These are phyloP conservation scores for Phytophthora kernoviae DNA, from an alignment of 352 stramenopile species.

Conservation along the genomic window DNA sequence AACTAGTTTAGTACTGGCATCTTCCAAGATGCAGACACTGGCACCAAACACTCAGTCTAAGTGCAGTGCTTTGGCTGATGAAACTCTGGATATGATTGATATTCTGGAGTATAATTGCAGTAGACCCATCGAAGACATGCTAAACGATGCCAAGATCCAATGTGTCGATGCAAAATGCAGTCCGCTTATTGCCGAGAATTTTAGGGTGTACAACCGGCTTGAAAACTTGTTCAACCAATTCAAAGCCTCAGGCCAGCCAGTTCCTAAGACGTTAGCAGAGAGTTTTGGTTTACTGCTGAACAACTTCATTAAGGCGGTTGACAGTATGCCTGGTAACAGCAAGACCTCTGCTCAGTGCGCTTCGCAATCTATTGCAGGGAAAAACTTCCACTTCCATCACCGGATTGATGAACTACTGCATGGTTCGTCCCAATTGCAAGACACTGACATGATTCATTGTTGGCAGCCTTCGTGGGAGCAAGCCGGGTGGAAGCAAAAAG, in stretches of 20 bases:
- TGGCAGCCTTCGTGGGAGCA: constrained; percentile 37
- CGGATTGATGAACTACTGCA: constrained; percentile 25
- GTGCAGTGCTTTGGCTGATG: not conserved
- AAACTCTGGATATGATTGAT: not conserved
- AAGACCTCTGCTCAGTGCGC: constrained; percentile 20
- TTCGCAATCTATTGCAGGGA: constrained; percentile 22
- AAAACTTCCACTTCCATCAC: constrained; percentile 30
- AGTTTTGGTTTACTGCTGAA: constrained; percentile 25
- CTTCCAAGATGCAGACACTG: constrained; percentile 29
- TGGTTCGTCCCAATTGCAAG: constrained; percentile 16
- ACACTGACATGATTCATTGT: constrained; percentile 13
- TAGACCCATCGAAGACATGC: constrained; percentile 9
- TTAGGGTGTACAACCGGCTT: constrained; percentile 22
- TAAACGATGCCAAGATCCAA: constrained; percentile 6
- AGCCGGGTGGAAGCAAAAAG: constrained; percentile 16
- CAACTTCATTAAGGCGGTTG: constrained; percentile 16
- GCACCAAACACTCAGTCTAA: not conserved
- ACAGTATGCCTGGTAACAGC: not conserved
- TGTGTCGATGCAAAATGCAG: not conserved
- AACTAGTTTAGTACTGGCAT: constrained; percentile 17
- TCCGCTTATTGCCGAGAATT: not conserved
- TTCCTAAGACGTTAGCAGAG: constrained; percentile 21
- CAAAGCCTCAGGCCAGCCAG: constrained; percentile 4
- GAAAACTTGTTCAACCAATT: constrained; percentile 19
- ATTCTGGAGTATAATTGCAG: constrained; percentile 15